phyloP scores from a whole-genome alignment of 1,284 basidiomycete genomes.

The Boletellus deceptivus region DNA sequence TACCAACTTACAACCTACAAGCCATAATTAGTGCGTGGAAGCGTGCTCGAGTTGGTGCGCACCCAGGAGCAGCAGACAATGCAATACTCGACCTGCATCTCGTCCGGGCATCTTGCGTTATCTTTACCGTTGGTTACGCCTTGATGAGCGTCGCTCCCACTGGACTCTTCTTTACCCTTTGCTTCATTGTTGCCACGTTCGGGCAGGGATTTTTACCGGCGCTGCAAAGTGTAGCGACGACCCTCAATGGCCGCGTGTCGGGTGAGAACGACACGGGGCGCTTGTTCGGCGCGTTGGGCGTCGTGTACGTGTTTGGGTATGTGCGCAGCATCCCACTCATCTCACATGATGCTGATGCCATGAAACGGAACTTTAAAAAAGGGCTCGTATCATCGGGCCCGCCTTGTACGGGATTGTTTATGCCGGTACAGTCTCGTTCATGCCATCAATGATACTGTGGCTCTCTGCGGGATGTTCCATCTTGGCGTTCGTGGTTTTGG shows the following conservation, averaged over 20 bases:
- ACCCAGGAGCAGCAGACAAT: too few relatives aligned
- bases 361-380: not conserved
- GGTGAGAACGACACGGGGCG: not conserved
- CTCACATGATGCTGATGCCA: not conserved
- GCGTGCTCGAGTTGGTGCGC: not conserved
- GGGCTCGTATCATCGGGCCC: conserved; percentile 3
- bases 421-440: not conserved
- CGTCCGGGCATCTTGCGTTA: not conserved
- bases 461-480: not conserved
- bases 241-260: not conserved
- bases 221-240: conserved; percentile 4
- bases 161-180: conserved; percentile 1
- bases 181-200: not conserved
- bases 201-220: conserved; percentile 1
- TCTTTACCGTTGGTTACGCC: conserved; percentile 1
- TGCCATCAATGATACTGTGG: conserved; percentile 4
- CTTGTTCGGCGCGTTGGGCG: conserved; percentile 5
- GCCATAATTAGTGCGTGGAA: not conserved
- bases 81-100: not conserved
- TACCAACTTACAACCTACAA: not conserved
- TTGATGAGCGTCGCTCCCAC: conserved; percentile 1
- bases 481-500: not conserved
- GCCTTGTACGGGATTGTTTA: conserved; percentile 1
- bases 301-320: conserved; percentile 6
- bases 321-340: not conserved